These are phyloP conservation scores for Stachybotrys echinatus DNA, from an alignment of 2,329 filamentous ascomycete genomes.

Conservation along the genomic window DNA sequence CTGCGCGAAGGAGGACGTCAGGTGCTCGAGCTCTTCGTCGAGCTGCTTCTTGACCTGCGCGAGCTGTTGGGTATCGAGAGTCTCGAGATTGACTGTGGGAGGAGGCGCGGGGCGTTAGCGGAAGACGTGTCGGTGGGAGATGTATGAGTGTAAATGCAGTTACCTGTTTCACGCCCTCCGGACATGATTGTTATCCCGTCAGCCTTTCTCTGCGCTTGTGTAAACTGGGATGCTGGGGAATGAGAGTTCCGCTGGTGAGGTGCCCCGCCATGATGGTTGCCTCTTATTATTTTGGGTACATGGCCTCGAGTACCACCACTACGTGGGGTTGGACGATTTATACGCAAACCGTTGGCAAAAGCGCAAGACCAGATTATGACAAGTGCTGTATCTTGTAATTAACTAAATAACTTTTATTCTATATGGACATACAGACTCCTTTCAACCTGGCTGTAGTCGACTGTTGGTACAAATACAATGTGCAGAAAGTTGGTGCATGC, in stretches of 20 bases:
- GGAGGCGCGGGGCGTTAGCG: background rate
- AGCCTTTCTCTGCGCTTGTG: background rate
- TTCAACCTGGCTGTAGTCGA: background rate
- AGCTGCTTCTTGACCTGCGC: conserved; percentile 92
- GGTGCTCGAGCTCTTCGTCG: conserved; percentile 91
- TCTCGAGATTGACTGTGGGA: conserved; percentile 57
- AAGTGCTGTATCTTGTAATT: too few relatives aligned
- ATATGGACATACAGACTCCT: too few relatives aligned
- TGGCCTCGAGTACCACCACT: too few relatives aligned
- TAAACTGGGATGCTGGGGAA: background rate
- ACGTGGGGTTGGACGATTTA: background rate
- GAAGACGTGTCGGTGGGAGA: background rate
- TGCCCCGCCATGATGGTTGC: background rate
- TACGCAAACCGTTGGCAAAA: background rate
- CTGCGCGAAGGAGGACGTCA: conserved; percentile 84
- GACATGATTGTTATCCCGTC: conserved; percentile 17
- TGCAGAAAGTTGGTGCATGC: background rate
- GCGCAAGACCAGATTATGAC: too few relatives aligned
- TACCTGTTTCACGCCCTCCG: conserved; percentile 28
- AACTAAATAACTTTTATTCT: too few relatives aligned
- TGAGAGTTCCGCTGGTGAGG: too few relatives aligned
- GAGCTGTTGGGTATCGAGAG: conserved; percentile 79
- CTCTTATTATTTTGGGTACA: too few relatives aligned
- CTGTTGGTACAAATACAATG: background rate
- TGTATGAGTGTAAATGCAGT: background rate